Percentiles rank a stretch among this genome's conserved stretches.
Evolutionary conservation across 2,329 filamentous ascomycete genomes (phyloP).

Genomic region (Fonsecaea monophora): DNA sequence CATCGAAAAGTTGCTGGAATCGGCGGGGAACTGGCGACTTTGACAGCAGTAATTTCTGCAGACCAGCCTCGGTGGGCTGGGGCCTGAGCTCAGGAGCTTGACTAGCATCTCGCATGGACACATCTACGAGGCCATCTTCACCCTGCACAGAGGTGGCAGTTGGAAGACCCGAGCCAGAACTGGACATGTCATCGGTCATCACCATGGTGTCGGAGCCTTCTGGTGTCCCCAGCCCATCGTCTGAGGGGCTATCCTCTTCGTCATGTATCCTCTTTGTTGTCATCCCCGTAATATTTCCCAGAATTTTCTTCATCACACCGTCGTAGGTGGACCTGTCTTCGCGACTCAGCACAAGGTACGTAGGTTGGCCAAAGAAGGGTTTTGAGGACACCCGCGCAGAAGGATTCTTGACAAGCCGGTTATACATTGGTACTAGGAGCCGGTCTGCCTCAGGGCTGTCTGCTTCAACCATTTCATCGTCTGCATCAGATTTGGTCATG

Average conservation of each 20-base stretch:
- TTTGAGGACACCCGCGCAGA: slow-evolving; percentile 40
- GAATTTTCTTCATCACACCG: slow-evolving; percentile 76
- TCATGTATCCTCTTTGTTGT: slow-evolving; percentile 72
- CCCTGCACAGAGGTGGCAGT: slow-evolving; percentile 80
- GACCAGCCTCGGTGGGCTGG: slow-evolving; percentile 23
- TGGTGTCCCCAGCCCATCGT: slow-evolving; percentile 51
- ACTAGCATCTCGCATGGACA: slow-evolving; percentile 76
- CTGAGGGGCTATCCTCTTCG: slow-evolving; percentile 54
- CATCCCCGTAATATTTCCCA: slow-evolving; percentile 76
- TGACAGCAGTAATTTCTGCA: slow-evolving; percentile 57
- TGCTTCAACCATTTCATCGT: slow-evolving; percentile 49
- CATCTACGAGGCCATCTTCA: slow-evolving; percentile 88
- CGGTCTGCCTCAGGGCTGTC: slow-evolving; percentile 55
- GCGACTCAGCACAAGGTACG: slow-evolving; percentile 75
- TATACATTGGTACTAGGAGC: slow-evolving; percentile 57
- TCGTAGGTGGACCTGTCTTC: slow-evolving; percentile 75
- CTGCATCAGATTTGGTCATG: slow-evolving; percentile 44
- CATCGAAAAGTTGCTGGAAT: slow-evolving; percentile 76
- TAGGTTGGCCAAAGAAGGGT: slow-evolving; percentile 52
- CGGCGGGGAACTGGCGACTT: slow-evolving; percentile 65
- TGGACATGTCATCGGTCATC: slow-evolving; percentile 67
- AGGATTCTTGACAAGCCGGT: slow-evolving; percentile 46
- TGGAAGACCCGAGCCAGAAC: slow-evolving; percentile 69
- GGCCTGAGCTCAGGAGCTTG: slow-evolving; percentile 44
- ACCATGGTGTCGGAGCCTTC: slow-evolving; percentile 73